These are phyloP conservation scores for Termitomyces sp. DNA, from an alignment of 768 basidiomycete species.

Conservation along the genomic window DNA sequence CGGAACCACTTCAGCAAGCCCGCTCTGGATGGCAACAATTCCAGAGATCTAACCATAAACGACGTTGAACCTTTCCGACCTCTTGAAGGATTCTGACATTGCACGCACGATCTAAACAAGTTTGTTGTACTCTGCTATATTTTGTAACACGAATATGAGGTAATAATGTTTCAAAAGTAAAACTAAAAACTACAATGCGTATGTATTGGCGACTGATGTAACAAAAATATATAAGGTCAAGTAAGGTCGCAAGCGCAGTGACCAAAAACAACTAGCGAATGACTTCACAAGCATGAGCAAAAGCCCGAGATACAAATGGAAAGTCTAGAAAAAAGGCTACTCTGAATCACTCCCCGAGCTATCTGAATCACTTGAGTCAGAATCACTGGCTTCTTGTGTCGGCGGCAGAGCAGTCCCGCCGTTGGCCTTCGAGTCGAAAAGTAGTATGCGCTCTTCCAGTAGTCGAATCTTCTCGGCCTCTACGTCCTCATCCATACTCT, in stretches of 20 bases:
- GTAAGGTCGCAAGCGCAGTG: conserved; percentile 1
- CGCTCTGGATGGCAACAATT: conserved; percentile 59
- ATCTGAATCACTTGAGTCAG: conserved; percentile 74
- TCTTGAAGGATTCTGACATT: neutral
- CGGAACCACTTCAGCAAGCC: conserved; percentile 23
- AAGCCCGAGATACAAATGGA: conserved; percentile 3
- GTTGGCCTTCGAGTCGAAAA: conserved; percentile 64
- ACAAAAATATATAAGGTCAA: conserved; percentile 29
- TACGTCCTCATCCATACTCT: conserved; percentile 95
- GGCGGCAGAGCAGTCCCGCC: conserved; percentile 30
- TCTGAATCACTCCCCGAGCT: conserved; percentile 85
- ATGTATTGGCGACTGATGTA: conserved; percentile 33
- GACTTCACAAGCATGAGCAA: conserved; percentile 9
- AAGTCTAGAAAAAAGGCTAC: conserved; percentile 34
- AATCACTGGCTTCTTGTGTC: conserved; percentile 58
- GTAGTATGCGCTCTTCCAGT: conserved; percentile 82
- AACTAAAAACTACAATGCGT: conserved; percentile 50
- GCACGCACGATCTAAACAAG: neutral
- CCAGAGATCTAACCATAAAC: conserved; percentile 33
- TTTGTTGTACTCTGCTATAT: neutral
- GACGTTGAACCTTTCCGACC: conserved; percentile 9
- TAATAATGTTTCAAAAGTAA: conserved; percentile 14
- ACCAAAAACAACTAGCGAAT: conserved; percentile 9
- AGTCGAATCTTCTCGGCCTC: conserved; percentile 93
- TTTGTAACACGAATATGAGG: conserved; percentile 4